Conservation (phyloP, 176 grass and related monocot genomes). For the Elaeis guineensis region DNA sequence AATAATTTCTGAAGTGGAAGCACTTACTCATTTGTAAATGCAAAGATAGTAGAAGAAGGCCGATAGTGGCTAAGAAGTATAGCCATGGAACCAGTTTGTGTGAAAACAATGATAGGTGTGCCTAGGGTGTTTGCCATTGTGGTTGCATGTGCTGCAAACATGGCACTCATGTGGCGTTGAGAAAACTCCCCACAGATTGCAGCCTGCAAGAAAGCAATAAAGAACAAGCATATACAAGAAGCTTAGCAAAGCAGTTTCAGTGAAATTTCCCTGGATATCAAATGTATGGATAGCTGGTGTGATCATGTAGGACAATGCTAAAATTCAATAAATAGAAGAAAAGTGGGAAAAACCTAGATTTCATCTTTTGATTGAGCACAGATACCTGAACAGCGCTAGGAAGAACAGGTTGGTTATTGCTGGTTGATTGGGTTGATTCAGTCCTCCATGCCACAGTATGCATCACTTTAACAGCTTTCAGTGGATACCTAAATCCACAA, state of each 20-base stretch:
- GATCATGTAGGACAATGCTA: no score
- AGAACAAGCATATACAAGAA: neutral
- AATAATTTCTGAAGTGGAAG: neutral
- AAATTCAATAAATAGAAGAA: no score
- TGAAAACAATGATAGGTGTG: constrained; percentile 91
- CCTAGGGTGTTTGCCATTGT: constrained; percentile 78
- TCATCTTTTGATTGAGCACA: no score
- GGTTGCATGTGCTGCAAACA: constrained; percentile 94
- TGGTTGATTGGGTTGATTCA: constrained; percentile 68
- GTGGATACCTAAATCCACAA: constrained; percentile 52
- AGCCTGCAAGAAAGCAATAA: constrained; percentile 31
- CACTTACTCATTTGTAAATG: constrained; percentile 89
- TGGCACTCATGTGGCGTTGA: constrained; percentile 61
- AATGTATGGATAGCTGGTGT: no score
- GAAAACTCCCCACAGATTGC: constrained; percentile 35
- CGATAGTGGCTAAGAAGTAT: constrained; percentile 89
- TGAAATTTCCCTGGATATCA: no score
- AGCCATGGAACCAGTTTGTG: constrained; percentile 89
- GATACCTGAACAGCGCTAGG: constrained; percentile 41
- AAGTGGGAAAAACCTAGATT: no score
- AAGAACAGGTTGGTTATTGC: constrained; percentile 29
- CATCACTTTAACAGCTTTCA: constrained; percentile 98
- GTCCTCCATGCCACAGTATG: constrained; percentile 88
- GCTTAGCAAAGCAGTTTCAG: no score
- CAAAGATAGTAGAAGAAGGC: constrained; percentile 72